Evolutionary conservation across 257 asterid genomes (phyloP), one percentile per base, ranked within the genome.

Genomic region (Solanum lycopersicoides): DNA sequence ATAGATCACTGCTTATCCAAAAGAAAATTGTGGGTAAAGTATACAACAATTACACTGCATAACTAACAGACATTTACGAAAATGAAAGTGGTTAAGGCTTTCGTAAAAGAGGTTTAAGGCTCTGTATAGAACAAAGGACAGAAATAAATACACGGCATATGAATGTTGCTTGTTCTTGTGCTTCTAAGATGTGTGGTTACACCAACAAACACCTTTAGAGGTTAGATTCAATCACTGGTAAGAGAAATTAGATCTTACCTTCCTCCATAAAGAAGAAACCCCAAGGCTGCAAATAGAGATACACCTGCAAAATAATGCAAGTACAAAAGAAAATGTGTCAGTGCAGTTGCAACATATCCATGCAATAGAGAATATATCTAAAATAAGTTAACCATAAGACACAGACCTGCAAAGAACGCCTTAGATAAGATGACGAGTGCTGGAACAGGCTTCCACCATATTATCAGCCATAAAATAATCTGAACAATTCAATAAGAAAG

Each of bases 221-320:
- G 68, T 50, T 18, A 82, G 44, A 82, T 30, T 3, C 3, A 30
- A 82, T 82, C 85, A 30, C 69, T 18, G 30, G 69, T 28, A 50
- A 32, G n/a, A 82, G 69, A 82, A 30, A 85, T 45, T 76, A 83
- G 65, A n/a, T 35, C 34, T 75, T 93, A 97, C 99, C 99, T 95
- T 93, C 99, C 99, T 86, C 99, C 99, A 88, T 97, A 97, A 63
- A 97, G 94, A 88, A 95, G 98, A 92, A 97, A 97, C 63, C 98
- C 98, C 89, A 97, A 87, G 73, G 99, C 99, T 37, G 99, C 98
- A 94, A 94, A 93, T 82, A 97, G 90, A 85, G 96, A 95, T 65
- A 95, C 98, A 79, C 98, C 99, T 95, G 95, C 88, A 83, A 91
- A 88, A 71, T 74, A 89, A 87, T 75, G 85, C 84, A 59, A 91